These are phyloP conservation scores for Corymbia calophylla DNA, from an alignment of 441 rosid genomes.

Conservation along the genomic window DNA sequence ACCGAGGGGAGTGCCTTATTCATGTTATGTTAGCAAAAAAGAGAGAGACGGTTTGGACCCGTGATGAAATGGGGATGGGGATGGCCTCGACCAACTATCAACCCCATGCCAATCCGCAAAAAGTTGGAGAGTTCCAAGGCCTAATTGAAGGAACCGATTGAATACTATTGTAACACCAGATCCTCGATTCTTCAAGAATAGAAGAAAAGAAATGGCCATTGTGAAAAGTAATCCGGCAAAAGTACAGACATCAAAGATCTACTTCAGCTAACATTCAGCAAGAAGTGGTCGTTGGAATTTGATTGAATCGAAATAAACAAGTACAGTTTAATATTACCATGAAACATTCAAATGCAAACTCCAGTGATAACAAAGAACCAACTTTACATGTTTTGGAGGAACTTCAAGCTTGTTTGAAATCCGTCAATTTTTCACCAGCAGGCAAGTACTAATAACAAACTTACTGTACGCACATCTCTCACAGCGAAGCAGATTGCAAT, in stretches of 20 bases:
- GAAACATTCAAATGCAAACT: neutral
- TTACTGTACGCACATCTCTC: neutral
- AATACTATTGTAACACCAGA: neutral
- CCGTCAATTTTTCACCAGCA: neutral
- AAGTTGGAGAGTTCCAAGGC: neutral
- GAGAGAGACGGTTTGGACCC: neutral
- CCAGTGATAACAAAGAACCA: neutral
- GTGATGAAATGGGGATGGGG: neutral
- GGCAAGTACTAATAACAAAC: neutral
- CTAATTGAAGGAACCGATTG: neutral
- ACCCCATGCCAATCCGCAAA: neutral
- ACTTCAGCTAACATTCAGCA: neutral
- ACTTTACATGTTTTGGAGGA: neutral
- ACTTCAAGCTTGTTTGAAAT: neutral
- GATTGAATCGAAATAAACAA: neutral
- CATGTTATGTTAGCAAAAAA: neutral
- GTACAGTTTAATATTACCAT: neutral
- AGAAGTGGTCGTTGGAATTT: neutral
- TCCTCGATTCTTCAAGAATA: neutral
- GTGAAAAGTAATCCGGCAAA: neutral
- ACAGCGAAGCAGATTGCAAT: neutral
- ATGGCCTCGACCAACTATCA: neutral
- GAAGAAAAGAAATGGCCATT: neutral
- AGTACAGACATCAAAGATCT: neutral
- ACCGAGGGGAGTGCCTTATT: too few species aligned